Base-by-base conservation (phyloP, 73 alveolate species). In the Uronychia binucleata region DNA sequence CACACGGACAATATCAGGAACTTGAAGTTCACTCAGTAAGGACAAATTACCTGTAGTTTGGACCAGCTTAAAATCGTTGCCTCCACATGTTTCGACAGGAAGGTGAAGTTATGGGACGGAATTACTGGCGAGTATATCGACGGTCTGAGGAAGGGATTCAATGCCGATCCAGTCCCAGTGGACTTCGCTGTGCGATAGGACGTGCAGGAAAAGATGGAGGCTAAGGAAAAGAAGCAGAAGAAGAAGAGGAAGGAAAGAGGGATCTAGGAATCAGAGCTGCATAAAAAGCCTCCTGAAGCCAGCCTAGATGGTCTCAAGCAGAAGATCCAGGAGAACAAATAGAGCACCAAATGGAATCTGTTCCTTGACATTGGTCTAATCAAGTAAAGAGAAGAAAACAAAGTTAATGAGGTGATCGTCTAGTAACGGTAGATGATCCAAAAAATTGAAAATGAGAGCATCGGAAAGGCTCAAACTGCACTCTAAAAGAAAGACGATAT, bases 81-180 rank as follows among this genome's bases (percentile, higher is more conserved):
- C 0, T 78, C 93, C 0, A 90, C 96, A 26, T 58, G 93, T 79
- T 90, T 84, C 57, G 96, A 90, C 75, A 90, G 90, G 35, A 90
- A 81, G 77, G 79, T 90, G 11, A 90, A 90, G 77, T 31, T 90
- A 28, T 75, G 91, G 85, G 82, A 91, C 30, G 86, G 88, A 5
- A 14, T 11, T 32, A 75, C 81, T 74, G 93, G 93, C 0, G 59
- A 76, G 28, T 74, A 59, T 31, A 75, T 90, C 27, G 96, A 91
- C 32, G 75, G 90, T 30, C 59, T 90, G 29, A 77, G 91, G 32
- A 91, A 90, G 33, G 96, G 96, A 0, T 76, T 60, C 80, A 77
- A 84, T 14, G 81, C 58, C 46, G 92, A 86, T 33, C 75, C 92
- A 14, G 32, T 31, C 31, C 92, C 92, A 1, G 59, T 86, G 30